Evolutionary conservation across 305 asterid species (phyloP), one percentile per base, ranked within the genome.

Genomic region (Lippia alba): DNA sequence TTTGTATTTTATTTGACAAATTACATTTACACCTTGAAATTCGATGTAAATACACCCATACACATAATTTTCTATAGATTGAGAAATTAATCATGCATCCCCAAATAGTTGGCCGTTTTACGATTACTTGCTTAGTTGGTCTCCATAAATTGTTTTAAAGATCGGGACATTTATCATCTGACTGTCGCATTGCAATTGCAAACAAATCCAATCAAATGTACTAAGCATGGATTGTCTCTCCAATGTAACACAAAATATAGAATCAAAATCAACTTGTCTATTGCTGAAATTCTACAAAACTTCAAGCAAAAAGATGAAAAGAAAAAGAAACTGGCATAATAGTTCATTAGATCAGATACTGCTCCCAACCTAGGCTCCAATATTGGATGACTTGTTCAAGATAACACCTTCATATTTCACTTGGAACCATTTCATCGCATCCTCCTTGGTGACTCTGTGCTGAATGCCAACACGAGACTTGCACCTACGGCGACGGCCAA

Each of bases 361-460:
- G 64, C 34, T 61, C 67, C 56, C 75, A 39, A 54, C 69, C 46
- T 76, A 79, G 30, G 73, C 73, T 39, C 71, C 78, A 12, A 86
- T 80, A n/a, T 86, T 85, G 74, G 87, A 82, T 39, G 96, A 69
- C 82, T 87, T 85, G 83, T 87, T 87, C 10, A 89, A 86, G 56
- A 89, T 85, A 33, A 87, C 91, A 73, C 96, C 96, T 74, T 87
- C 96, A 17, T 87, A 85, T 62, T 89, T 89, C 74, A 79, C 89
- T 73, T 89, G 94, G 80, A 89, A 85, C 96, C 96, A 89, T 75
- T 87, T 89, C 96, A 87, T 87, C 7, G 89, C 67, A 11, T 87
- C 96, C 0, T 89, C 94, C 87, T 87, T 89, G 12, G 94, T 87
- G 50, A 89, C 90, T 66, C 90, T 75, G 75, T 89, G 96, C 71